These are phyloP conservation scores for Tricholoma flavovirens DNA, from an alignment of 768 basidiomycete species.

Conservation along the genomic window DNA sequence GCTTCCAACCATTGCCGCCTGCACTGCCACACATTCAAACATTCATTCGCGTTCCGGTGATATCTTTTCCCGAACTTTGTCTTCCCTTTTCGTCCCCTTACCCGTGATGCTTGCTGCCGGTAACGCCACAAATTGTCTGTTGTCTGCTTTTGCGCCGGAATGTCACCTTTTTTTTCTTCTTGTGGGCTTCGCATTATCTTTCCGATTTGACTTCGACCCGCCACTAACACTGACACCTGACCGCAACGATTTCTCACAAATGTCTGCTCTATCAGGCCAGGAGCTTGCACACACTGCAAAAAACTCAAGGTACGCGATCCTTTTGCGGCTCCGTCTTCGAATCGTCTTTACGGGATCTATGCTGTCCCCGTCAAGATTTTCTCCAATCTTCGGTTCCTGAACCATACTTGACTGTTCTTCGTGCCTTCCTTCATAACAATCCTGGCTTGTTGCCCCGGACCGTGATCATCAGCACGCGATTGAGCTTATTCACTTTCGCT, in stretches of 20 bases:
- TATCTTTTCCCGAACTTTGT: slow-evolving; percentile 6
- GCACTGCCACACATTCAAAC: slow-evolving; percentile 11
- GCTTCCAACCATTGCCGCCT: background rate
- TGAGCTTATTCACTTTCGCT: background rate
- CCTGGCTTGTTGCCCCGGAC: slow-evolving; percentile 2
- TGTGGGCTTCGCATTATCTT: background rate
- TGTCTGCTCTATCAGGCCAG: slow-evolving; percentile 43
- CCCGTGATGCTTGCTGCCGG: background rate
- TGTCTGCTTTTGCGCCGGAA: background rate
- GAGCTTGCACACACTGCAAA: slow-evolving; percentile 84
- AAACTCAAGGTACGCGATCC: slow-evolving; percentile 66
- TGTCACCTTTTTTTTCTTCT: background rate
- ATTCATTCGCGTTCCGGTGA: background rate
- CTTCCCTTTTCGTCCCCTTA: slow-evolving; percentile 1
- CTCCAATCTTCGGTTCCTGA: slow-evolving; percentile 5
- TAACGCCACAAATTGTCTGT: slow-evolving; percentile 5
- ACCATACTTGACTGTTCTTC: slow-evolving; percentile 9
- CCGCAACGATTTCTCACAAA: slow-evolving; percentile 2
- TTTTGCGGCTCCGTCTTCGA: slow-evolving; percentile 8
- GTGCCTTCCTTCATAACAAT: slow-evolving; percentile 8
- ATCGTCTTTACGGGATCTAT: slow-evolving; percentile 13
- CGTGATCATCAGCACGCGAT: background rate
- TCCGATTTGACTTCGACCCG: slow-evolving; percentile 9
- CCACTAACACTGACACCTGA: slow-evolving; percentile 2
- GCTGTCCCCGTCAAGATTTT: slow-evolving; percentile 6